Conservation (phyloP, 257 asterid genomes). For the Plantago major region DNA sequence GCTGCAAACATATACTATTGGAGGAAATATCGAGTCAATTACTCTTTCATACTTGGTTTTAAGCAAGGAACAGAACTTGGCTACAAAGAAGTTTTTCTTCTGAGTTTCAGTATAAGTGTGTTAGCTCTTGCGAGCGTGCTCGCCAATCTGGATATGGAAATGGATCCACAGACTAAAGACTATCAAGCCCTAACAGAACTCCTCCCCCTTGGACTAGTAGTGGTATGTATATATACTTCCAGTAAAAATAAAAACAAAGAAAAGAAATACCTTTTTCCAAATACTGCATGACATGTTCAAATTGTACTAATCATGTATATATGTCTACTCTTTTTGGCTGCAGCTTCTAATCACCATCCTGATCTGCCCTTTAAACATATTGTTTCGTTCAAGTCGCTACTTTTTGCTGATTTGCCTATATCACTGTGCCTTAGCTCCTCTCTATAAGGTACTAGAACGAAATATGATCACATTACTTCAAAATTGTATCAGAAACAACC, state of each 20-base stretch:
- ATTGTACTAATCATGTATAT: not conserved
- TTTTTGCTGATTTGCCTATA: not conserved
- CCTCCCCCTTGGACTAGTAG: constrained; percentile 46
- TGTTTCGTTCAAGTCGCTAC: not conserved
- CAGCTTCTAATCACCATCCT: constrained; percentile 38
- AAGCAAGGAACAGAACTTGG: constrained; percentile 52
- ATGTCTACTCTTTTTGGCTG: not conserved
- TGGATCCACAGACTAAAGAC: constrained; percentile 42
- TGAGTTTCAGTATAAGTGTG: constrained; percentile 33
- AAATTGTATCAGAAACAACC: not conserved
- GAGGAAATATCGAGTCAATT: constrained; percentile 45
- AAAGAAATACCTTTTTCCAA: not conserved
- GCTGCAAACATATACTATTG: constrained; percentile 45
- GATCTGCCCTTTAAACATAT: constrained; percentile 25
- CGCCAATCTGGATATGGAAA: constrained; percentile 50
- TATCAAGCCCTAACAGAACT: constrained; percentile 41
- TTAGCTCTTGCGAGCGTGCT: constrained; percentile 39
- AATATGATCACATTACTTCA: no score
- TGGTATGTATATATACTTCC: constrained; percentile 17
- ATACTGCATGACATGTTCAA: not conserved
- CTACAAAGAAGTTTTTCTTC: constrained; percentile 36
- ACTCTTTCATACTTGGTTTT: constrained; percentile 43
- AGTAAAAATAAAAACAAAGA: no score
- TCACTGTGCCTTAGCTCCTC: constrained; percentile 6
- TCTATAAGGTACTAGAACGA: not conserved